A percentile compares a stretch with the other conserved stretches of the same genome.
These are phyloP conservation scores for Leptodermis oblonga DNA, from an alignment of 257 asterid species.

Conservation along the genomic window DNA sequence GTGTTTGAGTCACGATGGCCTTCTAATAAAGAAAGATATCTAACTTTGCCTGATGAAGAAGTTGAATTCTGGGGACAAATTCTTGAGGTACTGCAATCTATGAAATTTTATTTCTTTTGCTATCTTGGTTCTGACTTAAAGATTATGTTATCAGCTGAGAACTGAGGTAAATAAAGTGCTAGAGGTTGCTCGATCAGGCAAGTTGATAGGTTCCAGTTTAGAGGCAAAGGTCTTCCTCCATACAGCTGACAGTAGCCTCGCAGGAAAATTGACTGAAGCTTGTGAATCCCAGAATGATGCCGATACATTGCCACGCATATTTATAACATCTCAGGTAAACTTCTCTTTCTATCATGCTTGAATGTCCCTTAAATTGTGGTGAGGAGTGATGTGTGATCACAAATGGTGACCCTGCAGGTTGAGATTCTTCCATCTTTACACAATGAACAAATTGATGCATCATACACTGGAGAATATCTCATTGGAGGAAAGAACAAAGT, in stretches of 20 bases:
- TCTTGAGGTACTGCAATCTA: slow-evolving; percentile 64
- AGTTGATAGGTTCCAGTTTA: slow-evolving; percentile 88
- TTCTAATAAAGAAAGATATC: slow-evolving; percentile 41
- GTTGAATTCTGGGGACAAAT: slow-evolving; percentile 74
- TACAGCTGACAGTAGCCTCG: slow-evolving; percentile 48
- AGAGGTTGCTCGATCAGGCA: slow-evolving; percentile 78
- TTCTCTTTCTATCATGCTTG: not conserved
- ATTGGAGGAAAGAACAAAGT: too few relatives aligned
- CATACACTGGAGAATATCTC: slow-evolving; percentile 61
- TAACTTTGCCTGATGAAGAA: slow-evolving; percentile 60
- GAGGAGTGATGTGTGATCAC: not conserved
- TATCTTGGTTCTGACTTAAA: slow-evolving; percentile 13
- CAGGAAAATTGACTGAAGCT: slow-evolving; percentile 45
- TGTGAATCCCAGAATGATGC: slow-evolving; percentile 62
- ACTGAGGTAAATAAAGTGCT: slow-evolving; percentile 96
- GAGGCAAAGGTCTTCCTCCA: slow-evolving; percentile 87
- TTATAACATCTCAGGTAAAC: slow-evolving; percentile 91
- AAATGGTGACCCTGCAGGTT: slow-evolving; percentile 48
- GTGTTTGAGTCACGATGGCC: slow-evolving; percentile 95
- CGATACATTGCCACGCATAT: slow-evolving; percentile 75
- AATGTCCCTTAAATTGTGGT: not conserved
- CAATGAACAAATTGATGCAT: slow-evolving; percentile 27
- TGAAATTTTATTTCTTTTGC: not conserved
- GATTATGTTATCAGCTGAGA: slow-evolving; percentile 60
- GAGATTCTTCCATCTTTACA: slow-evolving; percentile 62